Evolutionary conservation across 2,329 filamentous ascomycete species (phyloP), one percentile per base, ranked within the genome.

Genomic region (Verticillium longisporum): DNA sequence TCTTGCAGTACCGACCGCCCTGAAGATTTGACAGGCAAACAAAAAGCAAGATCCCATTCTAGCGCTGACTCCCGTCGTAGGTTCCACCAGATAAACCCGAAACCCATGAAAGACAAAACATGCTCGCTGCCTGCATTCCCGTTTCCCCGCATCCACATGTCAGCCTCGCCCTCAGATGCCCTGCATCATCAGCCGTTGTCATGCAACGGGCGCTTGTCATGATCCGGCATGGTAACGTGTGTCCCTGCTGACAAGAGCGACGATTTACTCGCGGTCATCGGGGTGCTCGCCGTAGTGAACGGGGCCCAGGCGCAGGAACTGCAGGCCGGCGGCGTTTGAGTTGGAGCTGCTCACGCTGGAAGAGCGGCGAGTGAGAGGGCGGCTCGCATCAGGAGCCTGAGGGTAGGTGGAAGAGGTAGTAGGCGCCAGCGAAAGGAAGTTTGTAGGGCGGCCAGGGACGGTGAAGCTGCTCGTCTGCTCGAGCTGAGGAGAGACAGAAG

Each of bases 201-300:
- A 18, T 50, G 41, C 18, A 50, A 50, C 41, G 10, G 11, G 21
- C 15, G 18, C n/a, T 41, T 50, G 41, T 50, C 41, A 21, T 50
- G 41, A 50, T 50, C 41, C 41, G 21, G 41, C n/a, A 18, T 26
- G 41, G 41, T 15, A 15, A 15, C 38, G 38, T 2, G 3, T 36
- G 34, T 36, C 34, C 73, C 68, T 83, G 79, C 72, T 80, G 5
- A 3, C 41, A 11, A 13, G 41, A 7, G 21, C 11, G 41, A n/a
- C 41, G 2, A 7, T 21, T 26, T 11, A 50, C 75, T 83, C 80
- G 76, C 83, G 76, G 60, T 81, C 82, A 64, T 78, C 83, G 26
- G 75, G 74, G 72, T 85, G 82, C 77, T 83, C 84, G 66, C 85
- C 85, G 73, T 79, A 86, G 79, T 87, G 83, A 62, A 88, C 84